phyloP scores from a whole-genome alignment of 176 grass and related monocot species.

The Aegilops bicornis region DNA sequence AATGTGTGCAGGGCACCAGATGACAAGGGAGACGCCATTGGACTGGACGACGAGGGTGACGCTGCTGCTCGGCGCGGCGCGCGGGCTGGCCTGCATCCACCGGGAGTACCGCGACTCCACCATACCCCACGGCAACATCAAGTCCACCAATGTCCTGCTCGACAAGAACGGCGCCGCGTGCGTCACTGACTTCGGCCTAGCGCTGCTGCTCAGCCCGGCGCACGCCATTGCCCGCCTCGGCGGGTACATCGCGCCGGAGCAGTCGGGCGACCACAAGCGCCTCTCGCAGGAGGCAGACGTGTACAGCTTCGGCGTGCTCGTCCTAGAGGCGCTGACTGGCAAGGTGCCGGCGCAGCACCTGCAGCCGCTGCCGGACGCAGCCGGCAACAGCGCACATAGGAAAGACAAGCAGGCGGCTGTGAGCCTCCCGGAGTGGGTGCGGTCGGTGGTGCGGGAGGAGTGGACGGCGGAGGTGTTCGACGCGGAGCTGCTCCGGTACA shows the following conservation, averaged over 20 bases:
- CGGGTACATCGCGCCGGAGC: slow-evolving; percentile 65
- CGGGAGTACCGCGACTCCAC: slow-evolving; percentile 45
- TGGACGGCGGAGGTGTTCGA: slow-evolving; percentile 91
- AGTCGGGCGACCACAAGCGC: slow-evolving; percentile 40
- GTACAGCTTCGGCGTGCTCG: slow-evolving; percentile 74
- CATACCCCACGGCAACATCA: slow-evolving; percentile 72
- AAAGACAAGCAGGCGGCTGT: slow-evolving; percentile 24
- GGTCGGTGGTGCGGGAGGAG: slow-evolving; percentile 80
- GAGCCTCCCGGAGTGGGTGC: slow-evolving; percentile 63
- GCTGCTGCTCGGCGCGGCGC: slow-evolving; percentile 52
- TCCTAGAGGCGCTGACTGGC: slow-evolving; percentile 73
- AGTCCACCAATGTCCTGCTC: slow-evolving; percentile 75
- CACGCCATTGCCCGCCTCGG: slow-evolving; percentile 57
- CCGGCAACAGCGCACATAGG: background rate
- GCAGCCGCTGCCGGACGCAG: slow-evolving; percentile 10
- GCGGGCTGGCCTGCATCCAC: slow-evolving; percentile 66
- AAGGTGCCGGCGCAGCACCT: slow-evolving; percentile 45
- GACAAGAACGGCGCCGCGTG: slow-evolving; percentile 51
- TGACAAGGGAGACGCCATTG: slow-evolving; percentile 45
- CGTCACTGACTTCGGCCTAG: slow-evolving; percentile 65
- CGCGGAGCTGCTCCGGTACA: slow-evolving; percentile 75
- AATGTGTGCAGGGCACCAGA: slow-evolving; percentile 41
- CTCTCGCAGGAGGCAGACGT: slow-evolving; percentile 79
- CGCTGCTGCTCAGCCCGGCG: slow-evolving; percentile 54
- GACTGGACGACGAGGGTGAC: slow-evolving; percentile 70